Percentiles rank a stretch among this genome's conserved stretches.
Conservation (phyloP, 2,329 filamentous ascomycete genomes). For the Epicoccum nigrum region DNA sequence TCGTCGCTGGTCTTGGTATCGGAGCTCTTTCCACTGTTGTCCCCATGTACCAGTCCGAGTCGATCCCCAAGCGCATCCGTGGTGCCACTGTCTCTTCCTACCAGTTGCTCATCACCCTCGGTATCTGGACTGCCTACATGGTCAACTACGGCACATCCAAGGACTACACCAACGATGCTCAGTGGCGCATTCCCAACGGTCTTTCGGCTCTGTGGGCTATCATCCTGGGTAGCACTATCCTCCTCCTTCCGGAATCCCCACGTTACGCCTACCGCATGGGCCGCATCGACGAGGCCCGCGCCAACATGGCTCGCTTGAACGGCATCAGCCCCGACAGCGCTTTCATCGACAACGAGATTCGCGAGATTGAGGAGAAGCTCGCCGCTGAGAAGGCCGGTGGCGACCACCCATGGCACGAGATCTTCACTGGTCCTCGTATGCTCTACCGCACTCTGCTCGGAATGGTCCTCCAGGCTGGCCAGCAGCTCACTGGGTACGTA, state of each 20-base stretch:
- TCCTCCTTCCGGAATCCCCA: conserved; percentile 63
- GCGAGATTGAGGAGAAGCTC: conserved; percentile 63
- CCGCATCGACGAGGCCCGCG: conserved; percentile 56
- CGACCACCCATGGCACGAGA: conserved; percentile 58
- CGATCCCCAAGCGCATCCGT: conserved; percentile 67
- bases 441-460: conserved; percentile 68
- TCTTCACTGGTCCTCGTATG: conserved; percentile 71
- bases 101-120: conserved; percentile 72
- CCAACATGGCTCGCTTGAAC: conserved; percentile 61
- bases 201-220: conserved; percentile 63
- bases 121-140: conserved; percentile 62
- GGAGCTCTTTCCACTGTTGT: conserved; percentile 66
- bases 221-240: conserved; percentile 60
- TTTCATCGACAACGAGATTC: conserved; percentile 59
- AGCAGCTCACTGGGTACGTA: conserved; percentile 64
- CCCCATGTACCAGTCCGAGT: conserved; percentile 70
- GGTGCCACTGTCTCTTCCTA: conserved; percentile 68
- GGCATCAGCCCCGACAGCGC: conserved; percentile 62
- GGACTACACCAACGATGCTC: conserved; percentile 54
- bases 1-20: conserved; percentile 69
- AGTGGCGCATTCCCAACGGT: conserved; percentile 70
- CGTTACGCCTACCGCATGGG: conserved; percentile 64
- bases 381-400: conserved; percentile 56
- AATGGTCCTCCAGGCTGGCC: conserved; percentile 67
- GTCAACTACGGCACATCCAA: conserved; percentile 67